Base-by-base conservation (phyloP, 768 basidiomycete species). In the Lenzites betulinus region DNA sequence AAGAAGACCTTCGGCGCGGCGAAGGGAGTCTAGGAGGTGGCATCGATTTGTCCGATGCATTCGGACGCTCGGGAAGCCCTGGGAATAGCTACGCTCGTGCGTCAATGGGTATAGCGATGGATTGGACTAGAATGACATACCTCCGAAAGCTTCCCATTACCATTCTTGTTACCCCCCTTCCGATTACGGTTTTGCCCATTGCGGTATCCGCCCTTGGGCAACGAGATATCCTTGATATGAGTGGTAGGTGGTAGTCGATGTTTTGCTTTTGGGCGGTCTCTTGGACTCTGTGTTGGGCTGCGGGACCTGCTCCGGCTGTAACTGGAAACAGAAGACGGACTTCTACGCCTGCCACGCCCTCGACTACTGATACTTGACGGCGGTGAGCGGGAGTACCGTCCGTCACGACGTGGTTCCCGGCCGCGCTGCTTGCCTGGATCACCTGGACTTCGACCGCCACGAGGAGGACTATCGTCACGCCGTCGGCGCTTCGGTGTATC, bases 161-260 rank as follows among this genome's bases (percentile, higher is more conserved):
- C 12, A 25, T 53, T 49, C 54, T 58, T 62, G 36, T 63, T 58
- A 4, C 48, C 53, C 26, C 49, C 54, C 33, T 60, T 63, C 20
- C 48, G 47, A n/a, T 55, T 59, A 12, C 58, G 55, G 20, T 50
- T 58, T 36, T 65, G 52, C 30, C 60, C 59, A 41, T 61, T 60
- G 36, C 54, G 60, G 51, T 48, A 65, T 26, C 58, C 60, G 5
- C 58, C 42, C 51, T 67, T 64, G 25, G 50, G 62, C n/a, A 67
- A 43, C 13, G 64, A 25, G 7, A 73, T 62, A 41, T 71, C 72
- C 42, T 76, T 65, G 68, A 79, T 67, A 13, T 80, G 74, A 20
- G 76, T 78, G 15, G 79, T 71, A 16, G 77, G 60, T 36, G 90
- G 89, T 22, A 90, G 76, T 39, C 88, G 82, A 69, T 90, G 88